Conservation (phyloP, 2,329 filamentous ascomycete genomes). For the Neofusicoccum parvum region DNA sequence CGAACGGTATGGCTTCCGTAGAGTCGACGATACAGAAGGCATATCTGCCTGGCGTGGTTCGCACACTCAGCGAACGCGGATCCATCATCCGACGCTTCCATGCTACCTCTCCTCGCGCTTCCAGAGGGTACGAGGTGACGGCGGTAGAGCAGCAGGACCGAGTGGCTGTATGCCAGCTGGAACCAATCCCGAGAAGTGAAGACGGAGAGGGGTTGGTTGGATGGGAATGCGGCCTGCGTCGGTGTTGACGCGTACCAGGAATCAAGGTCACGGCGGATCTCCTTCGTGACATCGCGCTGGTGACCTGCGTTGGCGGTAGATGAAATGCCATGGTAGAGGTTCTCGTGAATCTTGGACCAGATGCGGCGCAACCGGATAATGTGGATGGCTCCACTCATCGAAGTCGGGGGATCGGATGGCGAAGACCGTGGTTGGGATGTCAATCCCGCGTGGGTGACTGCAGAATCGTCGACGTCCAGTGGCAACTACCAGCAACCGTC, state of each 20-base stretch:
- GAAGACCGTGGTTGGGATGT: neutral
- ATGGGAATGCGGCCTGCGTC: conserved; percentile 12
- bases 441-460: too few relatives aligned
- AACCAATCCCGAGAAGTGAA: conserved; percentile 46
- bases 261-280: conserved; percentile 27
- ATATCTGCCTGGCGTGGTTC: conserved; percentile 31
- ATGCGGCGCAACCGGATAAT: conserved; percentile 29
- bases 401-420: conserved; percentile 26
- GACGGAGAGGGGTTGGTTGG: conserved; percentile 28
- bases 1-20: conserved; percentile 34
- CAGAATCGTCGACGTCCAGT: conserved; percentile 22
- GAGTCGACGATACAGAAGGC: conserved; percentile 37
- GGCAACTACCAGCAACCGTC: conserved; percentile 23
- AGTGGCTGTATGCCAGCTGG: conserved; percentile 42
- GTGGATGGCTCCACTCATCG: conserved; percentile 31
- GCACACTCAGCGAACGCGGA: conserved; percentile 24
- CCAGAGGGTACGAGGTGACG: conserved; percentile 22
- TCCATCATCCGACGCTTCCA: too few relatives aligned
- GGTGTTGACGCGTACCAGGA: conserved; percentile 29
- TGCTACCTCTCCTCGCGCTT: too few relatives aligned
- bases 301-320: neutral
- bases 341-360: conserved; percentile 28
- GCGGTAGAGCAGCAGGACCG: conserved; percentile 44
- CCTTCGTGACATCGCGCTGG: neutral
- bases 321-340: conserved; percentile 23